Evolutionary conservation across 2,329 filamentous ascomycete species (phyloP).

Genomic region (Cladosporium sp.): DNA sequence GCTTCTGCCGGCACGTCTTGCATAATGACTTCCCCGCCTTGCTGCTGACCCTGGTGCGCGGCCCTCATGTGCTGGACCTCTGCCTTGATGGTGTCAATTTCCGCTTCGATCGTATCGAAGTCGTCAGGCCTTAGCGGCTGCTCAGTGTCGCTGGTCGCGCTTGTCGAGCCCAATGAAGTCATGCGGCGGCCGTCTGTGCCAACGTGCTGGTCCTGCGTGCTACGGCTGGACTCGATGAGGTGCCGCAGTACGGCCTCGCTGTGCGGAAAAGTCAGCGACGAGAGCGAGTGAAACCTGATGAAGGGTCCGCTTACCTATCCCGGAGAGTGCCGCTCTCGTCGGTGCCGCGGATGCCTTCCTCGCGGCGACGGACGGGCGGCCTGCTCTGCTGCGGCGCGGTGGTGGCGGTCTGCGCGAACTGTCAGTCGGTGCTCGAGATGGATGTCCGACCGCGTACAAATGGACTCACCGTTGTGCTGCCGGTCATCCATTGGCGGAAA

Average conservation of each 20-base stretch:
- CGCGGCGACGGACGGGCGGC: not conserved
- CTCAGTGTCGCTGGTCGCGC: not conserved
- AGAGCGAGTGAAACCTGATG: not conserved
- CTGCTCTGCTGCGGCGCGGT: not conserved
- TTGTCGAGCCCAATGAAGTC: slow-evolving; percentile 5
- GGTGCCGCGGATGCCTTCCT: slow-evolving; percentile 10
- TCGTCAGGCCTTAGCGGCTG: slow-evolving; percentile 10
- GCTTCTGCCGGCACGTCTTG: not conserved
- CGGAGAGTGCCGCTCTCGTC: slow-evolving; percentile 19
- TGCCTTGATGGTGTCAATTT: slow-evolving; percentile 19
- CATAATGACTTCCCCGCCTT: too few relatives aligned
- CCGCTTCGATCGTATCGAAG: slow-evolving; percentile 19
- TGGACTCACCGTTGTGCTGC: not conserved
- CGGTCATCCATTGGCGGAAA: slow-evolving; percentile 6
- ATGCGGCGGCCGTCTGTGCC: slow-evolving; percentile 12
- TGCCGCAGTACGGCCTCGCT: slow-evolving; percentile 19
- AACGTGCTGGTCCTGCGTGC: slow-evolving; percentile 13
- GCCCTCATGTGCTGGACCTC: slow-evolving; percentile 13
- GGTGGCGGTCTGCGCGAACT: not conserved
- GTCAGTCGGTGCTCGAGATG: not conserved
- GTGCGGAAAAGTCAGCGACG: slow-evolving; percentile 6
- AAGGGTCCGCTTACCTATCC: slow-evolving; percentile 15
- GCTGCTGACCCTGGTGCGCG: not conserved
- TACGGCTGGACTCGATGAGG: slow-evolving; percentile 14
- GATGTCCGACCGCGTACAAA: not conserved